Evolutionary conservation across 169 alveolate genomes (phyloP).

Genomic region (Eimeria acervulina): DNA sequence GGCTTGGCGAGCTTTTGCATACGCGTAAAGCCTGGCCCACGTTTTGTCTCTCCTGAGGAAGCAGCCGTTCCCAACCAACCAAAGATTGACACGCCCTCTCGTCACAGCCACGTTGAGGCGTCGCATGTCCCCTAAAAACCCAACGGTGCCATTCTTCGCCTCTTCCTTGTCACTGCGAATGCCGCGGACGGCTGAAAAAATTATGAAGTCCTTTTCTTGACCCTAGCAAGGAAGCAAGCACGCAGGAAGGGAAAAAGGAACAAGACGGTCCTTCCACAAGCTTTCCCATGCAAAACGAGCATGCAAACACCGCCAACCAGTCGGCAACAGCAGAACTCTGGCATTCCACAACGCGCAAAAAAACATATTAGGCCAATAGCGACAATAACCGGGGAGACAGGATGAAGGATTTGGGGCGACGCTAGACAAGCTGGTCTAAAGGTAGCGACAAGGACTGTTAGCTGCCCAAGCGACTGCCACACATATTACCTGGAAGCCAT

Average conservation of each 20-base stretch:
- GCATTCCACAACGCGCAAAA: background rate
- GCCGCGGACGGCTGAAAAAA: constrained; percentile 84
- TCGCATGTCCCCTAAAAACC: constrained; percentile 85
- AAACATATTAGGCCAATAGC: background rate
- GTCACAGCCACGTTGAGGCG: constrained; percentile 88
- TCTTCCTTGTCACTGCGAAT: constrained; percentile 67
- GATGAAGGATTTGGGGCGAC: background rate
- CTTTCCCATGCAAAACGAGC: background rate
- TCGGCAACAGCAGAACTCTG: background rate
- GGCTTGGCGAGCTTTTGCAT: constrained; percentile 78
- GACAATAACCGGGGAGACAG: background rate
- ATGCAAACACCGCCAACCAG: background rate
- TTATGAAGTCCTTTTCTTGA: constrained; percentile 85
- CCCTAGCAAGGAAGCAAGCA: constrained; percentile 79
- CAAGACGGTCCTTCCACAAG: background rate
- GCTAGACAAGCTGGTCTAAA: background rate
- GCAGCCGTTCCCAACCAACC: constrained; percentile 86
- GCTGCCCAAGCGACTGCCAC: background rate
- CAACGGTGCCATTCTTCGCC: constrained; percentile 78
- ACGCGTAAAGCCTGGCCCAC: constrained; percentile 83
- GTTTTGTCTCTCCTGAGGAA: constrained; percentile 79
- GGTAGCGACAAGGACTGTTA: background rate
- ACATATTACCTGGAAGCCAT: constrained; percentile 87
- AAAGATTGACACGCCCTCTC: constrained; percentile 84
- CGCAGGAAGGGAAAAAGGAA: background rate